Base-by-base conservation (phyloP, 345 rosid genomes). In the Arabis hirsuta region DNA sequence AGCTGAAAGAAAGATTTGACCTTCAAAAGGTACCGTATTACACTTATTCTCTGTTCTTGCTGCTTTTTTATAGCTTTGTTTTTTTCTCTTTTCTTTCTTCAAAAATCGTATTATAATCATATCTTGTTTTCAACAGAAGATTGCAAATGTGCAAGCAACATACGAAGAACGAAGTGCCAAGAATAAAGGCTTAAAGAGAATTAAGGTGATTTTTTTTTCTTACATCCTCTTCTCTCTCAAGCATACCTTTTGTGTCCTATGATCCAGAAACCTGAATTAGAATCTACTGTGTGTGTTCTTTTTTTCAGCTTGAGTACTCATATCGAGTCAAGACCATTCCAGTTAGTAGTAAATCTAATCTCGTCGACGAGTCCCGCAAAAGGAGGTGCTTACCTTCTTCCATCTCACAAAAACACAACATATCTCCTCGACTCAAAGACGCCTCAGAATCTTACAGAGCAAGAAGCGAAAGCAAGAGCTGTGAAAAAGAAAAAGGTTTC, bases 131-230 rank as follows among this genome's bases (percentile, higher is more conserved):
- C 39, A 70, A 71, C 84, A 92, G 96, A 89, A 92, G 70, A 54
- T 92, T 41, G 85, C 89, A 32, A 79, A 81, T 4, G 57, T 85
- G 47, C 81, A 73, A 38, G 82, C 85, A 20, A 84, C 87, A 29
- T 84, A 67, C 27, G 55, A 79, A 46, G 86, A 84, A 53, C 84
- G 82, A 32, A 80, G 65, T 32, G 79, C 71, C 10, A 81, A 55
- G 69, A 90, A 92, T 61, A 80, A 81, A 71, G 83, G 73, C 78
- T 81, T 92, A 73, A 92, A 90, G 80, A 85, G 81, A 73, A 82
- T 85, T 16, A 92, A 88, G 95, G 98, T 90, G 39, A 26, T 5
- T 8, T 22, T 6, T 6, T 5, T 9, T 24, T 22, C 2, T 22
- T 22, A 22, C 24, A 22, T 22, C 2, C 24, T 22, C 24, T 22